Base-by-base conservation (phyloP, 768 basidiomycete genomes). In the Mycena capillaripes region DNA sequence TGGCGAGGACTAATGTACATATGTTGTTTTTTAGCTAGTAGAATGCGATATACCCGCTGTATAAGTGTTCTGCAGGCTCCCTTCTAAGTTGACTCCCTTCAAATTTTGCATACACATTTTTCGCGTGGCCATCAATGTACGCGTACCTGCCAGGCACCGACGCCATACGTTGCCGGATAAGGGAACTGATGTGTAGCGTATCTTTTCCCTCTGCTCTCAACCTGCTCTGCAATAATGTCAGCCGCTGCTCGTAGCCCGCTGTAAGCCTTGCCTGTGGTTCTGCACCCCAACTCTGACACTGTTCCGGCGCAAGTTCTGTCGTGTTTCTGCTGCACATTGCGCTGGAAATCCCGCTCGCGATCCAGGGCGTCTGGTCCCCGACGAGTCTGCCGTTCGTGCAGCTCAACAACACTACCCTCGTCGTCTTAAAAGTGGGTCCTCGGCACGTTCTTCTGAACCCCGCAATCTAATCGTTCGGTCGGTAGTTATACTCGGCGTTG, bases 271-370 rank as follows among this genome's bases (percentile, higher is more conserved):
- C 36, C 25, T 55, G 9, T 48, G 17, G n/a, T n/a, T 34, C 23
- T 17, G 58, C 40, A 14, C 66, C 62, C 25, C 19, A 44, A 46
- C 14, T 27, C 32, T 52, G 27, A 36, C n/a, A 29, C 21, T 16
- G n/a, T 25, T 34, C 14, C 44, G 46, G 50, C 79, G 50, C 79
- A 80, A 93, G 92, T 14, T 89, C 94, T 4, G 81, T 83, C 23
- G 86, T 95, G 2, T 96, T 96, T 81, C 84, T 96, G 44, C 82
- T 96, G 32, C 95, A 96, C 76, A 89, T 95, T 76, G 93, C 92
- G 7, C 84, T 95, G 66, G 95, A 96, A 79, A 86, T 89, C 7
- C 95, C 95, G 0, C 79, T 96, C 25, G 94, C 91, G 4, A 81
- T 96, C 36, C 94, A 95, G 79, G 93, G 94, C 8, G 81, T 95